Percentiles rank a stretch among this genome's conserved stretches.
phyloP scores from a whole-genome alignment of 2,329 filamentous ascomycete genomes.

The Teratosphaeria epicoccoides region DNA sequence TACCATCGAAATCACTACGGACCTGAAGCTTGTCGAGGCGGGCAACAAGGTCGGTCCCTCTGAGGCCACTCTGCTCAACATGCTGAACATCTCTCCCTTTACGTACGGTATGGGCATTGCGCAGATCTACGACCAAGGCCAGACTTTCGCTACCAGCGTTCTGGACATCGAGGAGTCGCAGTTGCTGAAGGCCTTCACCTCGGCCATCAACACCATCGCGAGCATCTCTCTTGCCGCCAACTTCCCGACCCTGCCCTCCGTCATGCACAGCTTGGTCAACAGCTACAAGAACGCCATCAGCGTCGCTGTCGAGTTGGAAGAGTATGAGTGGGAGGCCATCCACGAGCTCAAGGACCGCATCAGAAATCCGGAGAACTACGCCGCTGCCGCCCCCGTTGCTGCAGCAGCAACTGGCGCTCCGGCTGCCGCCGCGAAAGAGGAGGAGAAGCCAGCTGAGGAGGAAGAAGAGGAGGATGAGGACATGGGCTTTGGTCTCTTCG shows the following conservation, averaged over 20 bases:
- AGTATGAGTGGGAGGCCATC: conserved; percentile 90
- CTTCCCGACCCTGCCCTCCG: conserved; percentile 90
- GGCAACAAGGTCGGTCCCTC: conserved; percentile 93
- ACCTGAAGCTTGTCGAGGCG: conserved; percentile 95
- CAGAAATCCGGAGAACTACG: conserved; percentile 73
- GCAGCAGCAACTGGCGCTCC: conserved; percentile 41
- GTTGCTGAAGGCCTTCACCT: conserved; percentile 72
- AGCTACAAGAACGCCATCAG: conserved; percentile 93
- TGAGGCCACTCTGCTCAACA: conserved; percentile 97
- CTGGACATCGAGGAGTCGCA: conserved; percentile 93
- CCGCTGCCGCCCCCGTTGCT: conserved; percentile 55
- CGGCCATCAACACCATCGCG: conserved; percentile 77
- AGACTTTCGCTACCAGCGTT: conserved; percentile 75
- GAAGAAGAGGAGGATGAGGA: conserved; percentile 51
- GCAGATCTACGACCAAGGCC: conserved; percentile 96
- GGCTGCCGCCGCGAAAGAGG: conserved; percentile 45
- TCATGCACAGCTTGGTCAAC: conserved; percentile 96
- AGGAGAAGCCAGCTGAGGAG: conserved; percentile 51
- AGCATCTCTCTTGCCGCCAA: conserved; percentile 81
- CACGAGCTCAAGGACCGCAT: conserved; percentile 99
- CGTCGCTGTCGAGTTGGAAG: conserved; percentile 71
- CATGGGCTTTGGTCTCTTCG: conserved; percentile 46
- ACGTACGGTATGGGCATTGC: conserved; percentile 95
- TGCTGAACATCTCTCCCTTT: conserved; percentile 99
- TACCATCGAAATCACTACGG: conserved; percentile 99